Percentiles rank a stretch among this genome's conserved stretches.
phyloP scores from a whole-genome alignment of 2,329 filamentous ascomycete species.

The Fusarium goolgardi region DNA sequence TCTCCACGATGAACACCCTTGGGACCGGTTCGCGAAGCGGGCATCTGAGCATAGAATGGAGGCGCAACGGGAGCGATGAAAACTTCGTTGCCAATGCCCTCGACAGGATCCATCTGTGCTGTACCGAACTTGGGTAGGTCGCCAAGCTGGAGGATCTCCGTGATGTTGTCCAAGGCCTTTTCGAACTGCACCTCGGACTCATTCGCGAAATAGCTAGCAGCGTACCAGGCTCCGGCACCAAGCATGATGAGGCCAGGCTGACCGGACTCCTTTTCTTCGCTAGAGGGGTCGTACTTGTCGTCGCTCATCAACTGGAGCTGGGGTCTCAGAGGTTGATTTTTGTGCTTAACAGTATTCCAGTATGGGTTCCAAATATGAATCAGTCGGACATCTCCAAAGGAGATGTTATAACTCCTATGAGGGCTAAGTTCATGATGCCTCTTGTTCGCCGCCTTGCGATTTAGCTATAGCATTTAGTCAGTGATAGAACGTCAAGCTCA shows the following conservation, averaged over 20 bases:
- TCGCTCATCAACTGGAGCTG: conserved; percentile 41
- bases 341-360: conserved; percentile 58
- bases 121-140: conserved; percentile 39
- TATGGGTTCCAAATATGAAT: conserved; percentile 73
- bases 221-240: conserved; percentile 46
- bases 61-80: conserved; percentile 47
- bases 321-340: conserved; percentile 23
- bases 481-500: not conserved
- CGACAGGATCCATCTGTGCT: conserved; percentile 39
- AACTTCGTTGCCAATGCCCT: conserved; percentile 47
- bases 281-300: not conserved
- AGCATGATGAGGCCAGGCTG: conserved; percentile 44
- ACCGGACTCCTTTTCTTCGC: conserved; percentile 10
- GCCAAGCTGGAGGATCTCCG: conserved; percentile 34
- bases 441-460: conserved; percentile 36
- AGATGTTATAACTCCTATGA: conserved; percentile 50
- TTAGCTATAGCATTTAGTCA: conserved; percentile 33
- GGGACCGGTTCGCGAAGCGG: conserved; percentile 25
- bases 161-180: conserved; percentile 43
- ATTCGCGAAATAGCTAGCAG: conserved; percentile 12
- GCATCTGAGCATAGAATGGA: conserved; percentile 40
- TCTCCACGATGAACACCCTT: conserved; percentile 42
- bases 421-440: conserved; percentile 11
- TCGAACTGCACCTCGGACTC: conserved; percentile 33
- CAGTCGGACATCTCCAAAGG: conserved; percentile 59